These are phyloP conservation scores for Globisporangium barbulae DNA, from an alignment of 352 stramenopile species.

Conservation along the genomic window DNA sequence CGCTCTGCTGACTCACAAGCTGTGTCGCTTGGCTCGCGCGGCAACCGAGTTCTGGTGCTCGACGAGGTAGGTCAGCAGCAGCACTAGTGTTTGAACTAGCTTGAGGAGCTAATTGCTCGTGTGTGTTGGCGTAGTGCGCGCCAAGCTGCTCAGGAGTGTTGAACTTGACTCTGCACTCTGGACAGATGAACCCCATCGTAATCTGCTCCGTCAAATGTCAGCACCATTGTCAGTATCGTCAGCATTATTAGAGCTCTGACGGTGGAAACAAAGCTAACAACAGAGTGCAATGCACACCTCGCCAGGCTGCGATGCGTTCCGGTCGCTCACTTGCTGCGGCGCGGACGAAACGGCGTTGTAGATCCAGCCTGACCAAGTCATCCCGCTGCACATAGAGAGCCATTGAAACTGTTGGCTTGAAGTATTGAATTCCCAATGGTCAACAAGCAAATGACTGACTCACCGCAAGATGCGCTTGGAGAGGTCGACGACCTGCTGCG, in stretches of 20 bases:
- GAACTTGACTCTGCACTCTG: slow-evolving; percentile 74
- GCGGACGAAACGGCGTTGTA: slow-evolving; percentile 59
- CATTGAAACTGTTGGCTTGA: too few species aligned
- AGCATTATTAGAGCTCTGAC: not conserved
- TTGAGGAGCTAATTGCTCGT: slow-evolving; percentile 23
- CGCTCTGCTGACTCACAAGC: not conserved
- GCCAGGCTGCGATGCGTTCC: not conserved
- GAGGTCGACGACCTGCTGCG: slow-evolving; percentile 51
- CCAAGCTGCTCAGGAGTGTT: slow-evolving; percentile 48
- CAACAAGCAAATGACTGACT: not conserved
- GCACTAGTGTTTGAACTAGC: not conserved
- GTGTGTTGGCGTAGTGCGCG: slow-evolving; percentile 49
- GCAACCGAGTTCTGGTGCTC: not conserved
- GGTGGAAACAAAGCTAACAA: not conserved
- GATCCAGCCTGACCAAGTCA: slow-evolving; percentile 82
- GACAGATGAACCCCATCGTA: slow-evolving; percentile 82
- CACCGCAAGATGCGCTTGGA: slow-evolving; percentile 57
- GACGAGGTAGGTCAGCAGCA: not conserved
- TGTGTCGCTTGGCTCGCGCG: not conserved
- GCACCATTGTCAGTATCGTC: not conserved
- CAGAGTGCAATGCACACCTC: not conserved
- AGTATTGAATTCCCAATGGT: too few species aligned
- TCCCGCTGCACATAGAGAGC: slow-evolving; percentile 27
- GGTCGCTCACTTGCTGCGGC: slow-evolving; percentile 22
- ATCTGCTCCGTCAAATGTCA: slow-evolving; percentile 33